Evolutionary conservation across 768 basidiomycete species (phyloP).

Genomic region (Pleurotus sapidus): DNA sequence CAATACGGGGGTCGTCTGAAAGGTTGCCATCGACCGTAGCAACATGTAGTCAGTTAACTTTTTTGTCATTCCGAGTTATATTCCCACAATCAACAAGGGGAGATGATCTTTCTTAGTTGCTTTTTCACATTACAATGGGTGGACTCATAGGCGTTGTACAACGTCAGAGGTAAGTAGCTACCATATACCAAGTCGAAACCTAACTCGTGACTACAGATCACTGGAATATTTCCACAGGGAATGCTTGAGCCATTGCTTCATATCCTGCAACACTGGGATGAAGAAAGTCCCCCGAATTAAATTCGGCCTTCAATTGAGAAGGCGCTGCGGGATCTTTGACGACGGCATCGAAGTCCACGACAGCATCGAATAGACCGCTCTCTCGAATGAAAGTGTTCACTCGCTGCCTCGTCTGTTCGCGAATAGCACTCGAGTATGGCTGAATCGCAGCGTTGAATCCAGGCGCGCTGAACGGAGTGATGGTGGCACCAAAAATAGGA

Average conservation of each 20-base stretch:
- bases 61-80: too few species aligned
- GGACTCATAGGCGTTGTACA: too few species aligned
- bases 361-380: slow-evolving; percentile 40
- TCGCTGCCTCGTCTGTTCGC: slow-evolving; percentile 38
- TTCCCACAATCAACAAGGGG: not conserved
- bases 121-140: too few species aligned
- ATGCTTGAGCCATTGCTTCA: slow-evolving; percentile 35
- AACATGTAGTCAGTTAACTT: too few species aligned
- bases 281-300: slow-evolving; percentile 44
- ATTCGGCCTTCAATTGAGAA: slow-evolving; percentile 31
- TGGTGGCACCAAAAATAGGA: slow-evolving; percentile 47
- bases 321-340: slow-evolving; percentile 34
- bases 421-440: slow-evolving; percentile 33
- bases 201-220: not conserved
- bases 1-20: too few species aligned
- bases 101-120: too few species aligned
- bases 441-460: slow-evolving; percentile 27
- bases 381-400: slow-evolving; percentile 42
- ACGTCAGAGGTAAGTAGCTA: slow-evolving; percentile 13
- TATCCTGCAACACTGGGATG: slow-evolving; percentile 48
- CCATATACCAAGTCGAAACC: too few species aligned
- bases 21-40: too few species aligned
- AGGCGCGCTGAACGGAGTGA: slow-evolving; percentile 42
- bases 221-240: slow-evolving; percentile 38
- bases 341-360: slow-evolving; percentile 45